These are phyloP conservation scores for Talaromyces stipitatus DNA, from an alignment of 495 filamentous ascomycete species.

Conservation along the genomic window DNA sequence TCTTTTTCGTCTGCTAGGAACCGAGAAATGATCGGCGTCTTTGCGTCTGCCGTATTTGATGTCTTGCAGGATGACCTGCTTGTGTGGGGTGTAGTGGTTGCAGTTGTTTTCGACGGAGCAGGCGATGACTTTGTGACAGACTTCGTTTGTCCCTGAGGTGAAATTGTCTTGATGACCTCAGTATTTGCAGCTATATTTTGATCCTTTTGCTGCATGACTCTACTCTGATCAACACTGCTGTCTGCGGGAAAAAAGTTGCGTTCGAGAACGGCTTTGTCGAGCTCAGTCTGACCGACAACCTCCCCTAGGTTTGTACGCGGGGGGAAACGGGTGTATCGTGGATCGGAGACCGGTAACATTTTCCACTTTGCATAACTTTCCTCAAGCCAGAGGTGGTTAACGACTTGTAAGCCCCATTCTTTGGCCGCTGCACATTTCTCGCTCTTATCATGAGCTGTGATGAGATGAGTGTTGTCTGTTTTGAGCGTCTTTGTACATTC, in stretches of 20 bases:
- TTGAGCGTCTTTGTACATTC: slow-evolving; percentile 90
- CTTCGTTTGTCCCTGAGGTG: slow-evolving; percentile 13
- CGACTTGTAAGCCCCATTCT: slow-evolving; percentile 84
- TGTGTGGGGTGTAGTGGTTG: slow-evolving; percentile 20
- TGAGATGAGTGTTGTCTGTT: slow-evolving; percentile 88
- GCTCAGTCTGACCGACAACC: slow-evolving; percentile 76
- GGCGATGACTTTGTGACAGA: slow-evolving; percentile 10
- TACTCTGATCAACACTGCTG: slow-evolving; percentile 15
- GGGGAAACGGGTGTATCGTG: slow-evolving; percentile 76
- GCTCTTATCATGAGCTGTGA: slow-evolving; percentile 77
- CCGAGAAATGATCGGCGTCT: slow-evolving; percentile 40
- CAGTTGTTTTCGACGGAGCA: slow-evolving; percentile 8
- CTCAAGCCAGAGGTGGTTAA: slow-evolving; percentile 97
- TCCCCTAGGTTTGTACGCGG: slow-evolving; percentile 84
- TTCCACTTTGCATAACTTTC: slow-evolving; percentile 90
- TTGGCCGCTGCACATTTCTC: slow-evolving; percentile 87
- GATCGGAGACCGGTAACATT: slow-evolving; percentile 55
- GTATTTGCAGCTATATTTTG: slow-evolving; percentile 19
- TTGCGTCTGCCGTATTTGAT: slow-evolving; percentile 20
- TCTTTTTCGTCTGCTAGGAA: slow-evolving; percentile 58
- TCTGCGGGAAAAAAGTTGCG: slow-evolving; percentile 42
- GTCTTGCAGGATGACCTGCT: slow-evolving; percentile 21
- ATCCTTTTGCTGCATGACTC: slow-evolving; percentile 28
- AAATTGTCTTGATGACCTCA: slow-evolving; percentile 12
- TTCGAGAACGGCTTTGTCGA: slow-evolving; percentile 50